Evolutionary conservation across 2,329 filamentous ascomycete genomes (phyloP).

Genomic region (Fusarium albidum): DNA sequence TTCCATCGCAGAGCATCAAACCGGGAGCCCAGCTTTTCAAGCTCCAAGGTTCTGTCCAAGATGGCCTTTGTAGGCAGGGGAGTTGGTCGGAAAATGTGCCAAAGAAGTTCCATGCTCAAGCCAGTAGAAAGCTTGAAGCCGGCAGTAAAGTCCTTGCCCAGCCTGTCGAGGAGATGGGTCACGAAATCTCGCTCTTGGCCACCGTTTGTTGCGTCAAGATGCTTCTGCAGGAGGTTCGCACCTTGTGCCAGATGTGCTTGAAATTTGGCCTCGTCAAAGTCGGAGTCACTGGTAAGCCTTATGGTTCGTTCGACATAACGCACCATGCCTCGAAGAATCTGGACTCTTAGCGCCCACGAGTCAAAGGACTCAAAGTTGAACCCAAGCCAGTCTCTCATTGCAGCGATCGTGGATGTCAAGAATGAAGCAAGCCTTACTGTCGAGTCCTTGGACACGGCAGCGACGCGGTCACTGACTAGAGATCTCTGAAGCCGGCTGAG

Average conservation of each 20-base stretch:
- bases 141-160: slow-evolving; percentile 68
- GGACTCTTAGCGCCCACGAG: slow-evolving; percentile 46
- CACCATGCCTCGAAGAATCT: slow-evolving; percentile 50
- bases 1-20: slow-evolving; percentile 71
- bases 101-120: slow-evolving; percentile 80
- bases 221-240: slow-evolving; percentile 51
- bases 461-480: slow-evolving; percentile 60
- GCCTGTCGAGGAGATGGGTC: slow-evolving; percentile 47
- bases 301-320: slow-evolving; percentile 66
- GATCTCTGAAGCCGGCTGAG: slow-evolving; percentile 70
- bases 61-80: slow-evolving; percentile 58
- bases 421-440: slow-evolving; percentile 64
- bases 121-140: slow-evolving; percentile 79
- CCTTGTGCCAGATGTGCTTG: slow-evolving; percentile 68
- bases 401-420: slow-evolving; percentile 52
- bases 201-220: slow-evolving; percentile 36
- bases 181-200: slow-evolving; percentile 49
- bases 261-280: slow-evolving; percentile 70
- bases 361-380: slow-evolving; percentile 38
- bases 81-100: slow-evolving; percentile 74
- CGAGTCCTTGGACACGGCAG: slow-evolving; percentile 67
- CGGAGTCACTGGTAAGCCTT: slow-evolving; percentile 50
- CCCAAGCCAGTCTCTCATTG: slow-evolving; percentile 55
- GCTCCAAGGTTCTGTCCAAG: slow-evolving; percentile 56
- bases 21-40: slow-evolving; percentile 64